These are phyloP conservation scores for Pouteria glomerata DNA, from an alignment of 148 eudicot species.

Conservation along the genomic window DNA sequence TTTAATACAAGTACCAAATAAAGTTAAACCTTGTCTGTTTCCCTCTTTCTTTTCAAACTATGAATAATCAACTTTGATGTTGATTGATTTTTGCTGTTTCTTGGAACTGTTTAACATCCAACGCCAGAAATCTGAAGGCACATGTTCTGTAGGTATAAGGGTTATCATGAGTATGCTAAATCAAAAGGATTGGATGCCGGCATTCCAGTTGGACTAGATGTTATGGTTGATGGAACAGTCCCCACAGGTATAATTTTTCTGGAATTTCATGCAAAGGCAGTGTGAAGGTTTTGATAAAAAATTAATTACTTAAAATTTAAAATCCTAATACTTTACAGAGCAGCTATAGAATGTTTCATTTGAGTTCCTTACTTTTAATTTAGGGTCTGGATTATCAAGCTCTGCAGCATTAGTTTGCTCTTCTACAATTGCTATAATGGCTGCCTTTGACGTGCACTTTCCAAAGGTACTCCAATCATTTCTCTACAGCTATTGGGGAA, in stretches of 20 bases:
- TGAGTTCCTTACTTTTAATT: conserved; percentile 13
- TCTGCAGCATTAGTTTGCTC: conserved; percentile 98
- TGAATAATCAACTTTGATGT: neutral
- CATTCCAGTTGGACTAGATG: conserved; percentile 76
- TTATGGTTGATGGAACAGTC: conserved; percentile 91
- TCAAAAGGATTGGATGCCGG: conserved; percentile 71
- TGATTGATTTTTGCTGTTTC: neutral
- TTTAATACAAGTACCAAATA: neutral
- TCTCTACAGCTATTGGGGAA: neutral
- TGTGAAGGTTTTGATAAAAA: neutral
- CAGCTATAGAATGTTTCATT: neutral
- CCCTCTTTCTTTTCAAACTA: neutral
- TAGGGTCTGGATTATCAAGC: conserved; percentile 96
- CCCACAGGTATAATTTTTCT: conserved; percentile 60
- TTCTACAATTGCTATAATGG: conserved; percentile 90
- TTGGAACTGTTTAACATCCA: neutral
- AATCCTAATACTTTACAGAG: neutral
- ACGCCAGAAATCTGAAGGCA: conserved; percentile 5
- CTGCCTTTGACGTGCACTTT: conserved; percentile 57
- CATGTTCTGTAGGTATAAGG: conserved; percentile 66
- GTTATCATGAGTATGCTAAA: conserved; percentile 74
- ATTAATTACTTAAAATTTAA: neutral
- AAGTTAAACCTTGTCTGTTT: neutral
- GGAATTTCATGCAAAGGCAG: neutral
- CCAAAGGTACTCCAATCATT: conserved; percentile 52